Base-by-base conservation (phyloP, 495 filamentous ascomycete genomes). In the Hypoxylon intermedium region DNA sequence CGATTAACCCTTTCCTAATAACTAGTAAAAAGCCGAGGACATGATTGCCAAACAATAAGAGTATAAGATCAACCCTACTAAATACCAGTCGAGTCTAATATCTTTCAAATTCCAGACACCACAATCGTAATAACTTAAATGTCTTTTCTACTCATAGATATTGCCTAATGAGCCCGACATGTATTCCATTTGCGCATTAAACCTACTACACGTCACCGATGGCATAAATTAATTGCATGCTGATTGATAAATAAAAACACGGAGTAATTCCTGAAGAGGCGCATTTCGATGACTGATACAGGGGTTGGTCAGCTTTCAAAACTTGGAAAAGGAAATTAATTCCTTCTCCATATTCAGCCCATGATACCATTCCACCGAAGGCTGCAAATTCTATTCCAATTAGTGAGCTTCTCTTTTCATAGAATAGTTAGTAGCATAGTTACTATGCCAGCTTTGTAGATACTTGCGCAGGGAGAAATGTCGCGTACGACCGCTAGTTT, bases 241-340 rank as follows among this genome's bases (percentile, higher is more conserved):
- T 59, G n/a, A 12, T 59, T 44, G 13, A 44, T 40, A 24, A 42
- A 55, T 59, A 37, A 13, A 26, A 38, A 19, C 54, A 59, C 6
- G 61, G 55, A 40, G 23, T 45, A 26, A 13, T 52, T 55, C 54
- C 44, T 54, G 46, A 20, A 6, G 16, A 43, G 30, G 26, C 31
- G 44, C 19, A 15, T 41, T 12, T 37, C 54, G 33, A 23, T 50
- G 28, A 16, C 46, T 12, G 21, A 33, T 47, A 18, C 53, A 64
- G 49, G 60, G 53, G 33, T 49, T 5, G 30, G 3, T 20, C 24
- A 36, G 19, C 12, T 40, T 63, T 26, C 12, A 51, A 49, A 59
- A 65, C 61, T 55, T 58, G 54, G 41, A 59, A 48, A 23, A 3
- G 31, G 49, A 65, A 41, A 65, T 65, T 65, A 65, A 65, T n/a